Evolutionary conservation across 2,329 filamentous ascomycete species (phyloP), one percentile per base, ranked within the genome.

Genomic region (Rutstroemia sp.): DNA sequence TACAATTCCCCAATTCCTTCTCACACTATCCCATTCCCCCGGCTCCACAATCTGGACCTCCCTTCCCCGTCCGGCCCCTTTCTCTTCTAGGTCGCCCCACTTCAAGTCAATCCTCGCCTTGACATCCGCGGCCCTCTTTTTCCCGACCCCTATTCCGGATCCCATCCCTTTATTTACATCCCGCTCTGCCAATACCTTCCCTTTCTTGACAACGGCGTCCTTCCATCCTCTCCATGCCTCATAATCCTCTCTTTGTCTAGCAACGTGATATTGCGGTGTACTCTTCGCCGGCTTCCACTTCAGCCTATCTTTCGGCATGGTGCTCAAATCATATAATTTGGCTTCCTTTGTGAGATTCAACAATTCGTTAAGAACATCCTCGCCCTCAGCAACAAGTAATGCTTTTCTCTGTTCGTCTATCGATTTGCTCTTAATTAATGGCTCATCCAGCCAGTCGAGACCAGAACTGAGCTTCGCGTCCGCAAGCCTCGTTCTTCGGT

Each of bases 241-340:
- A 65, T 81, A 86, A 61, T 87, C 80, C 70, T 89, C 86, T 57
- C 75, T 77, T 68, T 85, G 80, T 68, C 76, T 79, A 18, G 83
- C 84, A 9, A 83, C 82, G 59, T 85, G 81, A 71, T 84, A 89
- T 67, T 82, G 79, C 4, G 85, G 81, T 47, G 83, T 87, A 41
- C 75, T 76, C 66, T 74, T 81, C 21, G 81, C 80, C 21, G 85
- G 85, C 61, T 81, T 78, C 86, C 87, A 90, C 9, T 79, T 79
- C 42, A 85, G 74, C 67, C 77, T 81, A 66, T 87, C 81, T 66
- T 78, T 72, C 1, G 82, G 80, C 61, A 85, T 68, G 27, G 70
- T 67, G 6, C 69, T 72, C n/a, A 89, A 74, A 64, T 88, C 80
- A 63, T 81, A 87, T 9, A 87, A 68, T 59, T 72, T 75, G 4